Conservation (phyloP, 805 yeast species). For the Saccharomycopsis schoenii region DNA sequence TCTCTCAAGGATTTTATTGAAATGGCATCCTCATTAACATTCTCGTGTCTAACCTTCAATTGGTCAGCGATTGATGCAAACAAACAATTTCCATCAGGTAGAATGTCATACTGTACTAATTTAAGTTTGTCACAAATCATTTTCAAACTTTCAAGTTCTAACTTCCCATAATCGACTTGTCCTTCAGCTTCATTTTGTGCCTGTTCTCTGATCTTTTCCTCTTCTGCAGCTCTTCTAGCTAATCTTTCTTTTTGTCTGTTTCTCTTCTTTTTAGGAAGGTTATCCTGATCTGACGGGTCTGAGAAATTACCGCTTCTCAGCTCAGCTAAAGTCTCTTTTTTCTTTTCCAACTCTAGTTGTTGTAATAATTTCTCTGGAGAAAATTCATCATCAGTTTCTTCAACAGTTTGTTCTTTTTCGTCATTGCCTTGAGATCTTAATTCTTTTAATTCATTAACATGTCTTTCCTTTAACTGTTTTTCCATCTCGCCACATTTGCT, state of each 20-base stretch:
- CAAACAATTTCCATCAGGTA: constrained; percentile 91
- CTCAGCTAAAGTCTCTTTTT: constrained; percentile 17
- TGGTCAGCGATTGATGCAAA: constrained; percentile 84
- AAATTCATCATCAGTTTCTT: constrained; percentile 36
- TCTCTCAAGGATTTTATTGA: constrained; percentile 48
- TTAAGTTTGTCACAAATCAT: constrained; percentile 39
- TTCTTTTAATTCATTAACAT: constrained; percentile 39
- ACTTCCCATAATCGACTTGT: constrained; percentile 56
- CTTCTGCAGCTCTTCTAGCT: constrained; percentile 65
- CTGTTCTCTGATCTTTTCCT: constrained; percentile 49
- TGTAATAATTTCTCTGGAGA: constrained; percentile 63
- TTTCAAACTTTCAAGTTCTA: constrained; percentile 61
- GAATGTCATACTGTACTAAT: constrained; percentile 55
- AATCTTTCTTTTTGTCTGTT: constrained; percentile 81
- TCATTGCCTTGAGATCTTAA: constrained; percentile 19
- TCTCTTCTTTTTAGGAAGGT: constrained; percentile 36
- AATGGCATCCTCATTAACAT: constrained; percentile 20
- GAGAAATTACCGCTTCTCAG: not conserved
- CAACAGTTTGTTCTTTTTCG: constrained; percentile 30
- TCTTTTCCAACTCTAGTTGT: constrained; percentile 37
- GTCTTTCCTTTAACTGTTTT: constrained; percentile 41
- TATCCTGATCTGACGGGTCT: constrained; percentile 8
- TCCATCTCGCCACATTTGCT: constrained; percentile 54
- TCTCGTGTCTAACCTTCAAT: constrained; percentile 40
- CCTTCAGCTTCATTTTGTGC: constrained; percentile 62